phyloP scores from a whole-genome alignment of 352 stramenopile species.

The Thalassiosira allenii region DNA sequence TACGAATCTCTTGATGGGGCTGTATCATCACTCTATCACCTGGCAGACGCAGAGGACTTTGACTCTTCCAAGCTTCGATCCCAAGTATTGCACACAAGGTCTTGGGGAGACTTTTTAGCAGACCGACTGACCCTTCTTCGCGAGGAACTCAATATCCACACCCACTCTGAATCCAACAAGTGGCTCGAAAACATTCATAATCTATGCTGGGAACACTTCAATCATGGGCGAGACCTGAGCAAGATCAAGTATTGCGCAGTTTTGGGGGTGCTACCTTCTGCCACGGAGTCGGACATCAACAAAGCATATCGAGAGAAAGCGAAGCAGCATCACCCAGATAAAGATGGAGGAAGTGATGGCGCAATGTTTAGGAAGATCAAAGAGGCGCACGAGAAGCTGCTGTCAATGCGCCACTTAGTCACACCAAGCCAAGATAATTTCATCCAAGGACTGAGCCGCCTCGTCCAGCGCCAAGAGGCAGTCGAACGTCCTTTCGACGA shows the following conservation, averaged over 20 bases:
- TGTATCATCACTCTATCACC: constrained; percentile 14
- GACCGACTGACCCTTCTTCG: constrained; percentile 68
- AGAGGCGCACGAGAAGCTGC: constrained; percentile 44
- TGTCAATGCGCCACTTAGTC: constrained; percentile 26
- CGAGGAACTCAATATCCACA: constrained; percentile 51
- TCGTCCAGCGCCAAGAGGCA: too few relatives aligned
- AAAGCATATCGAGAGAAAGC: constrained; percentile 60
- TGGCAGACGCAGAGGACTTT: constrained; percentile 26
- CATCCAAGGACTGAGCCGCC: too few relatives aligned
- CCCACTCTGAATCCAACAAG: constrained; percentile 25
- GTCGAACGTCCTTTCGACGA: constrained; percentile 66
- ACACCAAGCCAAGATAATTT: constrained; percentile 9
- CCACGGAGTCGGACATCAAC: constrained; percentile 52
- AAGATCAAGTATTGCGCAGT: constrained; percentile 63
- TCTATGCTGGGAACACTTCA: constrained; percentile 60
- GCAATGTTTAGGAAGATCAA: constrained; percentile 46
- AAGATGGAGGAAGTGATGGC: constrained; percentile 26
- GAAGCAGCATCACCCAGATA: constrained; percentile 63
- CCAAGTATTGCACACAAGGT: constrained; percentile 42
- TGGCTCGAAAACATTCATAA: constrained; percentile 58
- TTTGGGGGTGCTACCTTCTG: constrained; percentile 61
- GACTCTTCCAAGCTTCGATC: constrained; percentile 57
- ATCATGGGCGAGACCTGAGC: constrained; percentile 52
- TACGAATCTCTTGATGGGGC: constrained; percentile 43
- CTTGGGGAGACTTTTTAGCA: constrained; percentile 61